Evolutionary conservation across 106 monocot species (phyloP).

Genomic region (Phalaenopsis aphrodite): DNA sequence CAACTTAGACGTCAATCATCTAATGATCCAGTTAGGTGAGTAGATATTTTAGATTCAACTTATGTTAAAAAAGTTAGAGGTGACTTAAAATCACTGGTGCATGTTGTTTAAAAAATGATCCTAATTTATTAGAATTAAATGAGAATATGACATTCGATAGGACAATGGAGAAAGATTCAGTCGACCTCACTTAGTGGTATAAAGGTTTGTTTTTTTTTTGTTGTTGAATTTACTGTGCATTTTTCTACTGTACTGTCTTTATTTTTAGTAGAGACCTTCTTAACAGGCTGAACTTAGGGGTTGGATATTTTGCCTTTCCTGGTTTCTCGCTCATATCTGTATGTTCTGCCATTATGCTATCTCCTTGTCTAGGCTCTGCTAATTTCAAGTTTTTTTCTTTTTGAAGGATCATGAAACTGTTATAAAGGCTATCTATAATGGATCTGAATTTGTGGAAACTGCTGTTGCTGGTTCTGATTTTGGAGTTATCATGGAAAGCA

Average conservation of each 20-base stretch:
- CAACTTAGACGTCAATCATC: too few relatives aligned
- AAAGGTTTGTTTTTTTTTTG: not conserved
- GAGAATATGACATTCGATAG: too few relatives aligned
- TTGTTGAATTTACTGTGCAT: not conserved
- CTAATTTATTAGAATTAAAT: too few relatives aligned
- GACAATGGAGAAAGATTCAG: too few relatives aligned
- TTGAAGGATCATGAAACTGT: slow-evolving; percentile 77
- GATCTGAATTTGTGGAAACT: slow-evolving; percentile 46
- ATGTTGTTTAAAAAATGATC: too few relatives aligned
- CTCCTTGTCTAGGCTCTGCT: not conserved
- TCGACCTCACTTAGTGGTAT: too few relatives aligned
- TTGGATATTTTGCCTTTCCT: not conserved
- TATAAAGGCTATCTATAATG: slow-evolving; percentile 86
- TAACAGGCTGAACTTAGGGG: not conserved
- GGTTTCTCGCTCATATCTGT: not conserved
- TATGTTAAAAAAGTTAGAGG: too few relatives aligned
- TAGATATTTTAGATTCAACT: too few relatives aligned
- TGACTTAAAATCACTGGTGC: too few relatives aligned
- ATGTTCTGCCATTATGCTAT: not conserved
- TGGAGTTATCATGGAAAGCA: slow-evolving; percentile 81
- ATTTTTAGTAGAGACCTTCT: not conserved
- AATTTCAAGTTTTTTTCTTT: not conserved
- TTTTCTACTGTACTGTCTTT: not conserved
- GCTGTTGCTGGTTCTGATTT: slow-evolving; percentile 43
- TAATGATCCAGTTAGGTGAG: too few relatives aligned